A percentile compares a stretch with the other conserved stretches of the same genome.
Evolutionary conservation across 2,329 filamentous ascomycete genomes (phyloP).

Genomic region (Didymellaceae sp.): DNA sequence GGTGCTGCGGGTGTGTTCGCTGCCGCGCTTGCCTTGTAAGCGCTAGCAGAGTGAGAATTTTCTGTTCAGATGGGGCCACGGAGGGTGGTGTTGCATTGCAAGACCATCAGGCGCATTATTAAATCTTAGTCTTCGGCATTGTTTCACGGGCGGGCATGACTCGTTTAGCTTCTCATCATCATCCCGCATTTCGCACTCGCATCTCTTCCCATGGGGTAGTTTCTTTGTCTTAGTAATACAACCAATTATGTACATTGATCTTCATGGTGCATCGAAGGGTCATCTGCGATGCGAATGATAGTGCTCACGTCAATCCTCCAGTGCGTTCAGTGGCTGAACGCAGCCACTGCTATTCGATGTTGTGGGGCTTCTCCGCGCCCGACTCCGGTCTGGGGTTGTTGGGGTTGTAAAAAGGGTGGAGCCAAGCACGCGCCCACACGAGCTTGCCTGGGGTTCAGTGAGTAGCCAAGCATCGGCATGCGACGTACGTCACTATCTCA

Average conservation of each 20-base stretch:
- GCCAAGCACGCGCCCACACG: slow-evolving; percentile 3
- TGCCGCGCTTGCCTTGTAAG: slow-evolving; percentile 34
- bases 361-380: slow-evolving; percentile 12
- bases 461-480: slow-evolving; percentile 15
- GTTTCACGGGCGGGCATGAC: slow-evolving; percentile 10
- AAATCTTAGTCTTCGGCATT: slow-evolving; percentile 11
- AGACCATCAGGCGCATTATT: slow-evolving; percentile 1
- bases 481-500: slow-evolving; percentile 17
- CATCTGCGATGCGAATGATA: not conserved
- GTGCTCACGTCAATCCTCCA: slow-evolving; percentile 5
- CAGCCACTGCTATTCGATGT: slow-evolving; percentile 3
- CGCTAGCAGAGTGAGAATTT: slow-evolving; percentile 7
- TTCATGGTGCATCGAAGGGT: not conserved
- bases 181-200: not conserved
- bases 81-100: slow-evolving; percentile 12
- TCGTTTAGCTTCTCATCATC: slow-evolving; percentile 5
- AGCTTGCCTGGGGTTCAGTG: not conserved
- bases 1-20: slow-evolving; percentile 32
- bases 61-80: slow-evolving; percentile 6
- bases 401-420: slow-evolving; percentile 12
- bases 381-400: slow-evolving; percentile 13
- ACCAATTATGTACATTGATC: not conserved
- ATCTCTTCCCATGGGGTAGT: not conserved
- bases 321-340: slow-evolving; percentile 13
- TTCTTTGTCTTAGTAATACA: slow-evolving; percentile 6